Conservation (phyloP, 331 rosid genomes). For the Quercus tomentella region DNA sequence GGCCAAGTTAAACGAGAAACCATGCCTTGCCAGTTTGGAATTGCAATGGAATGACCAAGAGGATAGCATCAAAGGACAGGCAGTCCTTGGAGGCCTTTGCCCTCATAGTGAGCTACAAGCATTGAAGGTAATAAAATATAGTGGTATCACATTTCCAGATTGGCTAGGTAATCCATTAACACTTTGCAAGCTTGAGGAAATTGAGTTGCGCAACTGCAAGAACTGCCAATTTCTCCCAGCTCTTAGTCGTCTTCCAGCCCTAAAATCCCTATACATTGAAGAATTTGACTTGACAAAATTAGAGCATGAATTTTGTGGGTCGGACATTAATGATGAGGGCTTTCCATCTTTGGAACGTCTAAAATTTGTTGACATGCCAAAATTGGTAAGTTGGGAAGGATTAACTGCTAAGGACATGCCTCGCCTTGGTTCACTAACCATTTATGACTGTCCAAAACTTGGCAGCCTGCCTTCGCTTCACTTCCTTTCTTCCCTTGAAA, state of each 20-base stretch:
- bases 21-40: too few species aligned
- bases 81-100: neutral
- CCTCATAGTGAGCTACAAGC: neutral
- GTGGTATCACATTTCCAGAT: neutral
- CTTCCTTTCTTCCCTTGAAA: neutral
- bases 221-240: neutral
- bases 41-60: neutral
- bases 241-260: constrained; percentile 2
- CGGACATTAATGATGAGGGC: neutral
- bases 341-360: constrained; percentile 5
- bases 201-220: neutral
- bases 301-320: neutral
- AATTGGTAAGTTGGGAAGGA: neutral
- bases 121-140: neutral
- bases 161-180: neutral
- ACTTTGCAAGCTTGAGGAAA: neutral
- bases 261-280: neutral
- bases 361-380: neutral
- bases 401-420: neutral
- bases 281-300: neutral
- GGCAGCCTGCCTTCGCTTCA: neutral
- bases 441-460: neutral
- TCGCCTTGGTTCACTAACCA: neutral
- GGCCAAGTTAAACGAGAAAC: too few species aligned
- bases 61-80: neutral